Percentiles rank a stretch among this genome's conserved stretches.
These are phyloP conservation scores for Punctularia strigosozonata DNA, from an alignment of 768 basidiomycete species.

Conservation along the genomic window DNA sequence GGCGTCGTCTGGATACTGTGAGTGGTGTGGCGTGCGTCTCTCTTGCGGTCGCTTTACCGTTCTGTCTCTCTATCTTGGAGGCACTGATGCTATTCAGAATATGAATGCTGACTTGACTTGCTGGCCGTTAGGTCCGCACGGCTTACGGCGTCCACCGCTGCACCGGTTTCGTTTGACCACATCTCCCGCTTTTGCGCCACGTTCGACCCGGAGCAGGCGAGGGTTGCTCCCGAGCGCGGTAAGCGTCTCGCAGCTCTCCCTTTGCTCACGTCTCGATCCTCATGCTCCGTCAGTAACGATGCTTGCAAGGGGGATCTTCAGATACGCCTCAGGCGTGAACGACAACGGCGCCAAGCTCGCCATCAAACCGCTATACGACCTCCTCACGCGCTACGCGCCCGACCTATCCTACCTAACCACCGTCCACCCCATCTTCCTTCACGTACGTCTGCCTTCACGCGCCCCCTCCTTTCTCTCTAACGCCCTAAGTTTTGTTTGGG, in stretches of 20 bases:
- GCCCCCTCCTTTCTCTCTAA: neutral
- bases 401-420: conserved; percentile 49
- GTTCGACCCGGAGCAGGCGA: conserved; percentile 55
- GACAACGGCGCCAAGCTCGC: conserved; percentile 28
- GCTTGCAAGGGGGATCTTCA: conserved; percentile 52
- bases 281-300: conserved; percentile 35
- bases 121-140: conserved; percentile 41
- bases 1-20: conserved; percentile 66
- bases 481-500: too few relatives aligned
- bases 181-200: conserved; percentile 46
- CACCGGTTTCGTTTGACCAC: conserved; percentile 26
- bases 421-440: conserved; percentile 58
- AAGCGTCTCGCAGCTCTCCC: conserved; percentile 3
- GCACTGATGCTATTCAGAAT: neutral
- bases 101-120: neutral
- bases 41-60: neutral
- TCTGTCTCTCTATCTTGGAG: too few relatives aligned
- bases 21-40: conserved; percentile 16
- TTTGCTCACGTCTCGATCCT: neutral
- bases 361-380: conserved; percentile 43
- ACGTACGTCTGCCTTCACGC: conserved; percentile 26
- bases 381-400: conserved; percentile 53
- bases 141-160: conserved; percentile 26
- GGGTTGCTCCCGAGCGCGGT: conserved; percentile 63
- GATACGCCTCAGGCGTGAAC: conserved; percentile 35